Evolutionary conservation across 2,329 filamentous ascomycete genomes (phyloP), one percentile per base, ranked within the genome.

Genomic region (Nemania abortiva): DNA sequence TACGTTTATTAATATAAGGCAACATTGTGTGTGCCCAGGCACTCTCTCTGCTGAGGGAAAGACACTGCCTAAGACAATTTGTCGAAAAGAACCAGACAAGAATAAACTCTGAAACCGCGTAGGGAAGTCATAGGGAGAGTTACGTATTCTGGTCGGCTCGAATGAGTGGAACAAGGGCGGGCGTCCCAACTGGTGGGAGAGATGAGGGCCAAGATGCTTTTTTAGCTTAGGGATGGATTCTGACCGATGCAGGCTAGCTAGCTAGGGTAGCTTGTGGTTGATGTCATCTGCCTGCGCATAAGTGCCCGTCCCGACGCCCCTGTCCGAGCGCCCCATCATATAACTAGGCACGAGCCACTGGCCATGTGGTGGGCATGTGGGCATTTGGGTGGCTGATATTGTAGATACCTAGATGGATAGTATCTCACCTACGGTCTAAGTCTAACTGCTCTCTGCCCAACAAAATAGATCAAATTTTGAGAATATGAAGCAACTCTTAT

Each of bases 1-100:
- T 68, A 74, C 72, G 72, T 63, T 68, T 72, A 60, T 73, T 73
- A 39, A 73, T 74, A 42, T 71, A 73, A 45, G 71, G 71, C 20
- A 74, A 42, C 73, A 74, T 74, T 20, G 45, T 71, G 60, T 52
- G 39, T 42, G 42, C 11, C 42, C 34, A 27, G 52, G 39, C 24
- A n/a, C 18, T 29, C n/a, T 42, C 49, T 47, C 15, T 61, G 24
- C 56, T 63, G 58, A 47, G 20, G 29, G n/a, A 34, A 50, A 50
- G 34, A 39, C 39, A 52, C 53, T 24, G 34, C 34, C n/a, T 45
- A 34, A 34, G 31, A 47, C 45, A 65, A 53, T 42, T 13, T 27
- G 29, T 24, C 13, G 27, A 20, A 13, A n/a, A 24, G 54, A 22
- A 45, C 9, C 20, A 15, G 45, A 31, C 60, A 31, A 34, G 7